Evolutionary conservation across 768 basidiomycete species (phyloP), one percentile per base, ranked within the genome.

Genomic region (Vararia minispora): DNA sequence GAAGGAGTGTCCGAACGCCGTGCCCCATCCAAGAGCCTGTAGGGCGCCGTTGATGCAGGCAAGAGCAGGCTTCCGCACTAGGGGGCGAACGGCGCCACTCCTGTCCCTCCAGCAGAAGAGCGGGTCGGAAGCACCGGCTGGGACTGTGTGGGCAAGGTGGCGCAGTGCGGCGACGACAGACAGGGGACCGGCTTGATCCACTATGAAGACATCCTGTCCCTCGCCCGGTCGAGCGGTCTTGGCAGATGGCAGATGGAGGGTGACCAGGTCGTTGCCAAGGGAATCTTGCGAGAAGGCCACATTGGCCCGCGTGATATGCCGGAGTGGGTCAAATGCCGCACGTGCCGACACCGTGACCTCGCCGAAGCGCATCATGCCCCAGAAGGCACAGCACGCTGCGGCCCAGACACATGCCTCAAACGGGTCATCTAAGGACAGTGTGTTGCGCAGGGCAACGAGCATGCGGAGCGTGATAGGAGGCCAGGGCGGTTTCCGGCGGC

Each of bases 381-480:
- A 67, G 46, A 68, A 67, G 0, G 61, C 58, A 36, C 55, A 64
- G 0, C 40, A 23, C 0, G 54, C 54, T 31, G 57, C 54, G 0
- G 64, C 63, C 62, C 62, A 65, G 1, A 65, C 35, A 23, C 60
- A 63, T 0, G 64, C 62, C 36, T 68, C 63, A 37, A 67, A 68
- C 0, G 61, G 50, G 9, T 57, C 33, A 0, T 35, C 5, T 0
- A 62, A 33, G 21, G 54, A 29, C 0, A 66, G 54, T 0, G 33
- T n/a, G 0, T 25, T 7, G 6, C 43, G 35, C 1, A 65, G 41
- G 0, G 49, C 43, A 1, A 26, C 41, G 0, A 65, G 47, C 60
- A 65, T 62, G 0, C 37, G 28, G 0, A 64, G 22, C 0, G 62
- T 60, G 17, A 64, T 48, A 2, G 59, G 63, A 2, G 60, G 62